Conservation (phyloP, 495 filamentous ascomycete species). For the Cairneyella variabilis region DNA sequence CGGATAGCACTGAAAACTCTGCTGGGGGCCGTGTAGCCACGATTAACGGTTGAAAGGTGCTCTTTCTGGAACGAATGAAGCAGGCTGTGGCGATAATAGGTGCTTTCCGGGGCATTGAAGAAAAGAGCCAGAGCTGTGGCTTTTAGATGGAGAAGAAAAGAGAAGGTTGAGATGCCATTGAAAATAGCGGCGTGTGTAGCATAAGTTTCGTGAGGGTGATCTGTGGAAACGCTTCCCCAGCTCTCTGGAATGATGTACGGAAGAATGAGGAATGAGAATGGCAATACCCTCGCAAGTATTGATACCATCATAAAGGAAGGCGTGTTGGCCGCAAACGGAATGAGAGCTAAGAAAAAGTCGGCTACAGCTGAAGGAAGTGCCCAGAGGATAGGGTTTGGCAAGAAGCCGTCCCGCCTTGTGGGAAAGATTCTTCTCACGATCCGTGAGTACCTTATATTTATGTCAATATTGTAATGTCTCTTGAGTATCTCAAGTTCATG, state of each 20-base stretch:
- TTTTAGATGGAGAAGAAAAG: conserved; percentile 35
- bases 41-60: conserved; percentile 36
- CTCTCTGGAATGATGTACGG: conserved; percentile 37
- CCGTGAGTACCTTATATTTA: conserved; percentile 13
- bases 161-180: conserved; percentile 33
- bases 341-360: conserved; percentile 36
- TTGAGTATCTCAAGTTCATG: too few species aligned
- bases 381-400: conserved; percentile 40
- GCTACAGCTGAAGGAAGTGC: conserved; percentile 37
- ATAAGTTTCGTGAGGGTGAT: conserved; percentile 37
- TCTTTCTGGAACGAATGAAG: conserved; percentile 38
- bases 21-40: conserved; percentile 36
- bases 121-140: conserved; percentile 32
- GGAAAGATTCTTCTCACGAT: conserved; percentile 27
- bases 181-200: conserved; percentile 37
- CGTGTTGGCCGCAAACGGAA: conserved; percentile 44
- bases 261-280: conserved; percentile 43
- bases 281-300: conserved; percentile 39
- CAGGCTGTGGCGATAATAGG: conserved; percentile 41
- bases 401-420: conserved; percentile 42
- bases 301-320: conserved; percentile 41
- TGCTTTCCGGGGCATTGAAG: conserved; percentile 38
- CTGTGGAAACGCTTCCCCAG: conserved; percentile 36
- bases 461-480: conserved; percentile 2
- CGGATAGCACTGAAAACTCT: conserved; percentile 32